phyloP scores from a whole-genome alignment of 108 stramenopile genomes.

The Nitzschia palea region DNA sequence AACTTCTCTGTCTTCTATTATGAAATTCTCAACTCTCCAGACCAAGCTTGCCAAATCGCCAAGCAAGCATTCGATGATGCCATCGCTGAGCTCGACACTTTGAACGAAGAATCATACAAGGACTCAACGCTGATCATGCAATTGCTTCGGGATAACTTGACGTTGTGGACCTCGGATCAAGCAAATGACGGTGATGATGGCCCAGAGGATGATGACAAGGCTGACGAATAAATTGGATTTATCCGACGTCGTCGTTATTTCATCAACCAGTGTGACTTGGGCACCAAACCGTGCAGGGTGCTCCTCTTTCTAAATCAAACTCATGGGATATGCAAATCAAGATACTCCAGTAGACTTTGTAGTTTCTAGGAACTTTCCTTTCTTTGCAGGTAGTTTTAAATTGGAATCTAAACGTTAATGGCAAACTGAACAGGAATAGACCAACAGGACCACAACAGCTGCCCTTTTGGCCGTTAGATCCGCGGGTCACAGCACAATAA shows the following conservation, averaged over 20 bases:
- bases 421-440: too few relatives aligned
- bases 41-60: slow-evolving; percentile 95
- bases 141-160: slow-evolving; percentile 99
- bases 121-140: slow-evolving; percentile 99
- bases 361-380: too few relatives aligned
- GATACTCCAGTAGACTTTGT: too few relatives aligned
- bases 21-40: slow-evolving; percentile 97
- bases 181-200: slow-evolving; percentile 79
- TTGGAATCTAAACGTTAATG: too few relatives aligned
- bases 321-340: too few relatives aligned
- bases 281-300: slow-evolving; percentile 4
- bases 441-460: too few relatives aligned
- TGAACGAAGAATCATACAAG: slow-evolving; percentile 99
- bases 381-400: too few relatives aligned
- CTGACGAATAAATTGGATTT: slow-evolving; percentile 23
- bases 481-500: too few relatives aligned
- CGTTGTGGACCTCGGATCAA: slow-evolving; percentile 98
- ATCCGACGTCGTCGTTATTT: background rate
- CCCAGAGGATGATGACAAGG: slow-evolving; percentile 38
- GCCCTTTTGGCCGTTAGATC: too few relatives aligned
- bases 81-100: slow-evolving; percentile 99
- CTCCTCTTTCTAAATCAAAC: slow-evolving; percentile 30
- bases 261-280: background rate
- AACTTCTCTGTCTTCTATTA: slow-evolving; percentile 99
- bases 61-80: slow-evolving; percentile 99